Percentiles rank a stretch among this genome's conserved stretches.
phyloP scores from a whole-genome alignment of 768 basidiomycete genomes.

The Leccinum broughii region DNA sequence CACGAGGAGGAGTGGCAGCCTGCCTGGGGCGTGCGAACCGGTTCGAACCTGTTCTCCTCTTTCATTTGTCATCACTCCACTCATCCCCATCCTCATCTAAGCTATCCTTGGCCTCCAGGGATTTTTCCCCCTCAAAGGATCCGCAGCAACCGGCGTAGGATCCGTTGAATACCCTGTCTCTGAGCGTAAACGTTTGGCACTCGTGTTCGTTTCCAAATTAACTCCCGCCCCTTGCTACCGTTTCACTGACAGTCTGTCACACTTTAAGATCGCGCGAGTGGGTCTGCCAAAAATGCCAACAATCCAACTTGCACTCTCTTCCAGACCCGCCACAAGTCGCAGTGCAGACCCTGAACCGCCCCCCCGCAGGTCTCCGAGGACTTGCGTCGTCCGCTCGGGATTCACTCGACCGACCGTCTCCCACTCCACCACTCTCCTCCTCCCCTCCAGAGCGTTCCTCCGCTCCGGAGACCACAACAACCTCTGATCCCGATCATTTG shows the following conservation, averaged over 20 bases:
- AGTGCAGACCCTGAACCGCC: slow-evolving; percentile 16
- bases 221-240: slow-evolving; percentile 2
- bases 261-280: slow-evolving; percentile 71
- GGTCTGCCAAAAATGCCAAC: slow-evolving; percentile 73
- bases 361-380: slow-evolving; percentile 24
- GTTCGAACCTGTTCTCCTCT: slow-evolving; percentile 39
- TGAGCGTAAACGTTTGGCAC: slow-evolving; percentile 79
- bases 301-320: slow-evolving; percentile 65
- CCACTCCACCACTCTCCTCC: slow-evolving; percentile 11
- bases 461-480: slow-evolving; percentile 8
- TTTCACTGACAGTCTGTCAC: slow-evolving; percentile 11
- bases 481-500: slow-evolving; percentile 18
- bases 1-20: slow-evolving; percentile 98
- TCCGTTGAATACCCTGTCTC: slow-evolving; percentile 74
- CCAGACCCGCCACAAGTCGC: slow-evolving; percentile 54
- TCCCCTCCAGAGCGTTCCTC: slow-evolving; percentile 22
- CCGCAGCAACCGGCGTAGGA: slow-evolving; percentile 84
- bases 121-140: slow-evolving; percentile 87
- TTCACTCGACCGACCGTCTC: slow-evolving; percentile 19
- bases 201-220: slow-evolving; percentile 52
- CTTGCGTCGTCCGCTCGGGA: slow-evolving; percentile 13
- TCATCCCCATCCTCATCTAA: slow-evolving; percentile 30
- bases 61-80: slow-evolving; percentile 12
- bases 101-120: slow-evolving; percentile 88
- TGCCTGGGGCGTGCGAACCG: slow-evolving; percentile 96